Evolutionary conservation across 1,284 basidiomycete species (phyloP).

Genomic region (Porogramme epimiltina): DNA sequence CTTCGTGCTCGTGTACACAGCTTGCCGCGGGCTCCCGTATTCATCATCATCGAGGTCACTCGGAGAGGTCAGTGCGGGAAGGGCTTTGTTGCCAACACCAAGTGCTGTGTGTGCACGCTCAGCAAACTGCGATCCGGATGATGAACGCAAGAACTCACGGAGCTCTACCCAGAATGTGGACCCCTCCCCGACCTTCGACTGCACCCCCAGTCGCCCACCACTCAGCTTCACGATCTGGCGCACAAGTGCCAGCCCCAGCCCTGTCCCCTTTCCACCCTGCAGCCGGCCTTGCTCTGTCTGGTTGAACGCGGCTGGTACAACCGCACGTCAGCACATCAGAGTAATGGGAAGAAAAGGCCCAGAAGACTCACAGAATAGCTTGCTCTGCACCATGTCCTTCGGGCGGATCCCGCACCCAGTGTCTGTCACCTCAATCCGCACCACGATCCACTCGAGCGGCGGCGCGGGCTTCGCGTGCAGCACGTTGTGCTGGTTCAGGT

Average conservation of each 20-base stretch:
- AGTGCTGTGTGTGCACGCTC: constrained; percentile 31
- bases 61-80: constrained; percentile 23
- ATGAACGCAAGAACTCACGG: constrained; percentile 35
- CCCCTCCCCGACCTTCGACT: constrained; percentile 60
- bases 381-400: constrained; percentile 72
- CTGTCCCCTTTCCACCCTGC: constrained; percentile 89
- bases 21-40: constrained; percentile 9
- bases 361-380: constrained; percentile 68
- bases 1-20: constrained; percentile 9
- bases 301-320: constrained; percentile 61
- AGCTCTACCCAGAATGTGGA: constrained; percentile 84
- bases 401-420: constrained; percentile 78
- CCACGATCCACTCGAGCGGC: constrained; percentile 62
- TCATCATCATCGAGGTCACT: constrained; percentile 20
- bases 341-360: neutral
- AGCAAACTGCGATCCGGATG: neutral
- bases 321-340: neutral
- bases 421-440: constrained; percentile 81
- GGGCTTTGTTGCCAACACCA: constrained; percentile 39
- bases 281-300: constrained; percentile 81
- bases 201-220: constrained; percentile 79
- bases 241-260: constrained; percentile 87
- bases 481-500: constrained; percentile 54
- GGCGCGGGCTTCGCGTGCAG: constrained; percentile 34
- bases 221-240: constrained; percentile 86